Conservation (phyloP, 495 filamentous ascomycete genomes). For the Penicillium riverlandense region DNA sequence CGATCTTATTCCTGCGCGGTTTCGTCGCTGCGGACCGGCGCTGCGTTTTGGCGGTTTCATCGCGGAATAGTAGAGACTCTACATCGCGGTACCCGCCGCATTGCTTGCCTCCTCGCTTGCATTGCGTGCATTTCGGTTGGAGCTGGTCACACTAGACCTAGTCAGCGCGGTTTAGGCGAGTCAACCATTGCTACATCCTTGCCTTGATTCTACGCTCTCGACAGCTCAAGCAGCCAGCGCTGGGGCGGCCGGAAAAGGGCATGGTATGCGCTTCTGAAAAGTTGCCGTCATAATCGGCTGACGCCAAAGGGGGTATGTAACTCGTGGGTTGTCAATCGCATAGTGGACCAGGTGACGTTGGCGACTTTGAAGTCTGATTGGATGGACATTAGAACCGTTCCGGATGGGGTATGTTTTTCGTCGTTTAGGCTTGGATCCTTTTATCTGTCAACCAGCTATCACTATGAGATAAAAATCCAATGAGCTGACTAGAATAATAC, state of each 20-base stretch:
- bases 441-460: no score
- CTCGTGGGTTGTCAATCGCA: conserved; percentile 1
- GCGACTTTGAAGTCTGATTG: neutral
- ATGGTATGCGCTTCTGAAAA: neutral
- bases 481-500: no score
- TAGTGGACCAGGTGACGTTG: no score
- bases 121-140: conserved; percentile 18
- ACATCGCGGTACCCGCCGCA: conserved; percentile 20
- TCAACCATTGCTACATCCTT: neutral
- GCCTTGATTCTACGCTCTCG: conserved; percentile 17
- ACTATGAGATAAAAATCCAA: no score
- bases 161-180: no score
- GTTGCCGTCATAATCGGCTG: no score
- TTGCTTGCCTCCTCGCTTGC: conserved; percentile 13
- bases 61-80: conserved; percentile 12
- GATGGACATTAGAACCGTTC: neutral
- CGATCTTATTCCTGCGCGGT: conserved; percentile 3
- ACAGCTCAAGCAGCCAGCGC: conserved; percentile 16
- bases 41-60: conserved; percentile 16
- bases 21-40: conserved; percentile 12
- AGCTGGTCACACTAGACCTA: conserved; percentile 14
- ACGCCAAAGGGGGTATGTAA: conserved; percentile 8
- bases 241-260: conserved; percentile 18
- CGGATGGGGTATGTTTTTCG: conserved; percentile 7
- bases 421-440: no score